Percentiles rank a stretch among this genome's conserved stretches.
Conservation (phyloP, 306 rosid species). For the Geum urbanum region DNA sequence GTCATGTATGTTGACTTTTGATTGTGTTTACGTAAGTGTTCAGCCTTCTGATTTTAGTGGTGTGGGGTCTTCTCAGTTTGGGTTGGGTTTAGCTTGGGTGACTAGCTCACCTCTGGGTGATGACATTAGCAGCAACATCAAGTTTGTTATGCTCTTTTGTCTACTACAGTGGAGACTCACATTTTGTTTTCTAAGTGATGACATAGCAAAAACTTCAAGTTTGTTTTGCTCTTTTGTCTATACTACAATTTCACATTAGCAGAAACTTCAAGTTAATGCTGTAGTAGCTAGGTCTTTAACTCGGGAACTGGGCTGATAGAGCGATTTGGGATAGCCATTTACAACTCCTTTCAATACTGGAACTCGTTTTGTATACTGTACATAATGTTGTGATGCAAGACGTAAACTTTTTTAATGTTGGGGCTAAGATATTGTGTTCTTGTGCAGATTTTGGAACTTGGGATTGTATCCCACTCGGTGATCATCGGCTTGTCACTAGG, state of each 20-base stretch:
- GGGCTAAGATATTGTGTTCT: neutral
- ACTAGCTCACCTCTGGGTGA: neutral
- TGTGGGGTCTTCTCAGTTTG: too few species aligned
- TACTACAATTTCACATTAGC: too few species aligned
- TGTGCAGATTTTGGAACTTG: conserved; percentile 83
- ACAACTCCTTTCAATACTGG: neutral
- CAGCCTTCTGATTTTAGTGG: neutral
- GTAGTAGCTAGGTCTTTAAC: too few species aligned
- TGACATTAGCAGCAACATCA: neutral
- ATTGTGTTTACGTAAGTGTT: neutral
- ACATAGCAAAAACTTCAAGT: too few species aligned
- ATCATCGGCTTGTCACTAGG: conserved; percentile 86
- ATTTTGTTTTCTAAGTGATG: too few species aligned
- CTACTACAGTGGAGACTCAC: neutral
- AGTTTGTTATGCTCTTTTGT: neutral
- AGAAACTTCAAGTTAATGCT: too few species aligned
- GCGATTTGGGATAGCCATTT: neutral
- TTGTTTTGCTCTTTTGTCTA: too few species aligned
- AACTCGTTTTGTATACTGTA: too few species aligned
- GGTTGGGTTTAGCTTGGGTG: neutral
- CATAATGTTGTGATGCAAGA: neutral
- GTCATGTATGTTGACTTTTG: neutral
- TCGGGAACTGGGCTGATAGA: too few species aligned
- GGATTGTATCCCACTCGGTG: conserved; percentile 93
- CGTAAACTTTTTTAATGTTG: neutral